Evolutionary conservation across 176 grass and related monocot species (phyloP).

Genomic region (Eragrostis curvula): DNA sequence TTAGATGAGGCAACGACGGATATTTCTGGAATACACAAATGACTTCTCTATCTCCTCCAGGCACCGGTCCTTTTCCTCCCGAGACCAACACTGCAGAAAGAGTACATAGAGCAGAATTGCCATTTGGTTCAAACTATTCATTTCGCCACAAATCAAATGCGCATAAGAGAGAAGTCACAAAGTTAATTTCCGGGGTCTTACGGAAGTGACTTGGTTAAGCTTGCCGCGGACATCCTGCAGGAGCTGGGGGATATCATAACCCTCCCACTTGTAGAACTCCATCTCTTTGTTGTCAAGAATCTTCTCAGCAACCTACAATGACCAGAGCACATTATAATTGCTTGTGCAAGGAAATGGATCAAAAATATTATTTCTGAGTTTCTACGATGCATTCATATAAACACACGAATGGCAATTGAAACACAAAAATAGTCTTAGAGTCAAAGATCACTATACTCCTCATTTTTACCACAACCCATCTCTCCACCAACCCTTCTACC

Average conservation of each 20-base stretch:
- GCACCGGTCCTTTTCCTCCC: constrained; percentile 88
- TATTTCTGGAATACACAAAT: constrained; percentile 63
- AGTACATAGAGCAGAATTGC: background rate
- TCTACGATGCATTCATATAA: no score
- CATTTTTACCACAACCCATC: no score
- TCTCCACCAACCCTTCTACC: no score
- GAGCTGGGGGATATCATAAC: constrained; percentile 64
- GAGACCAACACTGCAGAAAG: constrained; percentile 66
- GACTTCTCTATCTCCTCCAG: constrained; percentile 91
- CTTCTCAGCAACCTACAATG: constrained; percentile 77
- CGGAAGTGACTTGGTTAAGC: constrained; percentile 79
- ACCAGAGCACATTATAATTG: background rate
- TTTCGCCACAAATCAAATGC: background rate
- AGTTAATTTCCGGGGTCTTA: constrained; percentile 29
- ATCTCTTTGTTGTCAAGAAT: constrained; percentile 94
- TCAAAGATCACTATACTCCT: no score
- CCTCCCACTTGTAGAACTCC: constrained; percentile 97
- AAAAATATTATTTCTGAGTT: background rate
- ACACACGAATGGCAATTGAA: no score
- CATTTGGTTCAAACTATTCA: background rate
- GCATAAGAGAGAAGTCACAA: no score
- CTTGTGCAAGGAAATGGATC: background rate
- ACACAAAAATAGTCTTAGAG: no score
- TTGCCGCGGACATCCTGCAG: constrained; percentile 82
- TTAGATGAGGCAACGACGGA: no score